A percentile compares a stretch with the other conserved stretches of the same genome.
These are phyloP conservation scores for Hypsizygus marmoreus DNA, from an alignment of 768 basidiomycete genomes.

Conservation along the genomic window DNA sequence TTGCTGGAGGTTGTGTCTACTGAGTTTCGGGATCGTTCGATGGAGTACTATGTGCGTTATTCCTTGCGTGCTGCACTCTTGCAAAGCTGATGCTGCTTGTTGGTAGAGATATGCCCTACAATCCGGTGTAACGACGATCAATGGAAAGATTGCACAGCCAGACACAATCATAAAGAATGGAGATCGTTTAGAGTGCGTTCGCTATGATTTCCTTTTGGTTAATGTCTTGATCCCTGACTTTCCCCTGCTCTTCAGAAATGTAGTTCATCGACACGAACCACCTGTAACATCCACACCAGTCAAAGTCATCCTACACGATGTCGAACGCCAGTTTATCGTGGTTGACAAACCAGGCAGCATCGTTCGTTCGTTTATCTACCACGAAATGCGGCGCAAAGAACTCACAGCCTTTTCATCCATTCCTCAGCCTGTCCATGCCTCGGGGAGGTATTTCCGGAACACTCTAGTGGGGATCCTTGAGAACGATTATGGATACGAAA, in stretches of 20 bases:
- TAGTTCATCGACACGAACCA: conserved; percentile 96
- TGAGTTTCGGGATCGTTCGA: conserved; percentile 89
- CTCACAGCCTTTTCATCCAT: conserved; percentile 10
- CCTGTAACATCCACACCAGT: conserved; percentile 87
- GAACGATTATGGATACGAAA: conserved; percentile 78
- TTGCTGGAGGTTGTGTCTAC: conserved; percentile 91
- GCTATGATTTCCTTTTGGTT: conserved; percentile 16
- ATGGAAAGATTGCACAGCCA: conserved; percentile 82
- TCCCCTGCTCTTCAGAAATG: conserved; percentile 55
- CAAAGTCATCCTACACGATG: conserved; percentile 76
- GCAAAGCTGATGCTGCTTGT: conserved; percentile 2
- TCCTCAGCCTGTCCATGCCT: conserved; percentile 83
- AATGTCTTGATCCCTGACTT: conserved; percentile 1
- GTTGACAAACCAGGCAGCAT: conserved; percentile 97
- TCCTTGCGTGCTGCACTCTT: conserved; percentile 4
- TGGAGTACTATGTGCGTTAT: conserved; percentile 90
- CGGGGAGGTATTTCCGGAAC: conserved; percentile 88
- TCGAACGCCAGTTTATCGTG: conserved; percentile 80
- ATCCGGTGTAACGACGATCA: conserved; percentile 93
- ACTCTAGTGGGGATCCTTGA: conserved; percentile 86
- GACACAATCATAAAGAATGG: conserved; percentile 82
- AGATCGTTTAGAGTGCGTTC: conserved; percentile 84
- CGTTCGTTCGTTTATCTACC: conserved; percentile 53
- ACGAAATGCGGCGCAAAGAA: too few species aligned
- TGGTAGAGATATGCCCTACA: conserved; percentile 64